Percentiles rank a stretch among this genome's conserved stretches.
Conservation (phyloP, 176 grass and related monocot genomes). For the Raddia guianensis region DNA sequence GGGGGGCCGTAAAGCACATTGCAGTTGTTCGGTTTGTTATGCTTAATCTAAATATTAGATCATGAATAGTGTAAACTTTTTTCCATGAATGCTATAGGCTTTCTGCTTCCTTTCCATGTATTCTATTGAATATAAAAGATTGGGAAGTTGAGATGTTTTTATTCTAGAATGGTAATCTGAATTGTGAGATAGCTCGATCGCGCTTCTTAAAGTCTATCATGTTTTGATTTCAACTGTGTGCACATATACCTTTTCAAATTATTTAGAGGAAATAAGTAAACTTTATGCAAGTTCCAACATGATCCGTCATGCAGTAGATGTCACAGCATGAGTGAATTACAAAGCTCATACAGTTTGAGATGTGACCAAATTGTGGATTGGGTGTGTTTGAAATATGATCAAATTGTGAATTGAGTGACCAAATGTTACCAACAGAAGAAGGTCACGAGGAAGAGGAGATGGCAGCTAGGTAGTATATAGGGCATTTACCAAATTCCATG, state of each 20-base stretch:
- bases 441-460: too few species aligned
- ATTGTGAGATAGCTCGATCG: neutral
- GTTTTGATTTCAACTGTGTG: neutral
- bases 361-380: too few species aligned
- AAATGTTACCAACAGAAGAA: too few species aligned
- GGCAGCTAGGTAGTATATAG: too few species aligned
- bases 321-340: neutral
- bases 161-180: neutral
- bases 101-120: neutral
- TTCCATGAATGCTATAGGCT: neutral
- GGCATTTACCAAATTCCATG: too few species aligned
- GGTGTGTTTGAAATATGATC: too few species aligned
- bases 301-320: neutral
- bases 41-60: conserved; percentile 9
- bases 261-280: neutral
- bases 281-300: neutral
- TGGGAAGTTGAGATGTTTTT: neutral
- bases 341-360: too few species aligned
- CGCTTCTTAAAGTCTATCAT: neutral
- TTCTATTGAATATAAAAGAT: neutral
- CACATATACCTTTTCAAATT: neutral
- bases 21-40: neutral
- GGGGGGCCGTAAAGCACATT: neutral
- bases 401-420: too few species aligned
- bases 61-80: neutral